Percentiles rank a stretch among this genome's conserved stretches.
These are phyloP conservation scores for Nitzschia sp. DNA, from an alignment of 108 stramenopile species.

Conservation along the genomic window DNA sequence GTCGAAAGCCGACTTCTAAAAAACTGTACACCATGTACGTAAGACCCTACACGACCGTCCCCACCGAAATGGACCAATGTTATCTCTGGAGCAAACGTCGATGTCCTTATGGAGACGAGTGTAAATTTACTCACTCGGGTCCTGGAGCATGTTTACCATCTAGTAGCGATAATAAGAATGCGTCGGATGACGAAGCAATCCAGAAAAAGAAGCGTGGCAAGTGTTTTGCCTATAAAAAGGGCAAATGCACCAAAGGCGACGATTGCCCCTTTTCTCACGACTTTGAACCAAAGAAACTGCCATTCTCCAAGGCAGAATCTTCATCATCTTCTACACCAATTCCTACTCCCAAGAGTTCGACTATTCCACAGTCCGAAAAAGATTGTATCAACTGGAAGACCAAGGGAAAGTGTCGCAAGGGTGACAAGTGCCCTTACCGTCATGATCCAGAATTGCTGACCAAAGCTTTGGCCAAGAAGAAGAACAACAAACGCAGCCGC, in stretches of 20 bases:
- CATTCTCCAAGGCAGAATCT: background rate
- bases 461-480: slow-evolving; percentile 45
- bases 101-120: slow-evolving; percentile 73
- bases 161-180: background rate
- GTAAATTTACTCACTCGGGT: slow-evolving; percentile 78
- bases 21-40: slow-evolving; percentile 66
- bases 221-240: slow-evolving; percentile 71
- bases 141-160: slow-evolving; percentile 53
- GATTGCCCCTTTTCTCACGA: slow-evolving; percentile 75
- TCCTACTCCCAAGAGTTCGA: background rate
- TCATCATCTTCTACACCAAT: background rate
- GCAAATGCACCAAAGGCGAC: slow-evolving; percentile 68
- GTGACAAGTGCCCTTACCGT: slow-evolving; percentile 60
- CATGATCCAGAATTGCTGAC: slow-evolving; percentile 58
- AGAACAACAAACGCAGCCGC: slow-evolving; percentile 12
- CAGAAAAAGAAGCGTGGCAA: slow-evolving; percentile 53
- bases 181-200: background rate
- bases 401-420: slow-evolving; percentile 82
- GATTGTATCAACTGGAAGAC: slow-evolving; percentile 86
- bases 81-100: slow-evolving; percentile 64
- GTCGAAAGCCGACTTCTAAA: slow-evolving; percentile 51
- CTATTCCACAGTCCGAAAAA: slow-evolving; percentile 30
- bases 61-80: slow-evolving; percentile 35
- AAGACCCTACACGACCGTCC: slow-evolving; percentile 39
- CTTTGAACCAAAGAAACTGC: slow-evolving; percentile 20